Conservation (phyloP, 176 grass and related monocot genomes). For the Canna indica region DNA sequence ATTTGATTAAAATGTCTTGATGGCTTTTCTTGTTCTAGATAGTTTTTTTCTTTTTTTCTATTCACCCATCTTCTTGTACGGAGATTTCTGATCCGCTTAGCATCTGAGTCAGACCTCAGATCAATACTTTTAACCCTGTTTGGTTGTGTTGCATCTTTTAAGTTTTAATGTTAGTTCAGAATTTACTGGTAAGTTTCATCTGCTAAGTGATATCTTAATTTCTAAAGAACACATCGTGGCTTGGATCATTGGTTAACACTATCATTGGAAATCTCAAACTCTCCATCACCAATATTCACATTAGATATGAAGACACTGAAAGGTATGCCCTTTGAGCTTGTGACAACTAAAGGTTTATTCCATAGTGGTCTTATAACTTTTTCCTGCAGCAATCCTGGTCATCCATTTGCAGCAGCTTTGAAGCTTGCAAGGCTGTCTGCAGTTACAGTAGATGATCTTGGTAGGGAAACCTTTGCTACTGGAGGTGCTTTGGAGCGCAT, state of each 20-base stretch:
- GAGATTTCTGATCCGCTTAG: too few relatives aligned
- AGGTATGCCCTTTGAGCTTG: conserved; percentile 47
- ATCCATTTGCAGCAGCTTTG: conserved; percentile 80
- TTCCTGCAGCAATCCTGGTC: conserved; percentile 87
- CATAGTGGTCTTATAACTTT: conserved; percentile 24
- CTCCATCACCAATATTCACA: conserved; percentile 84
- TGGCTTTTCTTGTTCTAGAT: background rate
- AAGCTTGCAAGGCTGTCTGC: conserved; percentile 79
- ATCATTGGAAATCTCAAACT: conserved; percentile 95
- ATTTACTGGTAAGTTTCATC: background rate
- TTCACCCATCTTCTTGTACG: too few relatives aligned
- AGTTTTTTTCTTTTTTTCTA: too few relatives aligned
- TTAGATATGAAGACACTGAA: conserved; percentile 90
- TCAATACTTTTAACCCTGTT: too few relatives aligned
- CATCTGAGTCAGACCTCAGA: too few relatives aligned
- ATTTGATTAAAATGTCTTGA: background rate
- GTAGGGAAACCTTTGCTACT: conserved; percentile 86
- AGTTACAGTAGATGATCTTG: conserved; percentile 80
- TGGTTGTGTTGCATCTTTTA: background rate
- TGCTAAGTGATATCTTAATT: conserved; percentile 25
- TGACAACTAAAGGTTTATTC: conserved; percentile 6
- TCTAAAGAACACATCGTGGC: conserved; percentile 82
- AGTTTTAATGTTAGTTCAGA: background rate
- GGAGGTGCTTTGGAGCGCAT: conserved; percentile 78
- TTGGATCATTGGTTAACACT: conserved; percentile 85